Conservation (phyloP, 768 basidiomycete genomes). For the Lactarius deliciosus region DNA sequence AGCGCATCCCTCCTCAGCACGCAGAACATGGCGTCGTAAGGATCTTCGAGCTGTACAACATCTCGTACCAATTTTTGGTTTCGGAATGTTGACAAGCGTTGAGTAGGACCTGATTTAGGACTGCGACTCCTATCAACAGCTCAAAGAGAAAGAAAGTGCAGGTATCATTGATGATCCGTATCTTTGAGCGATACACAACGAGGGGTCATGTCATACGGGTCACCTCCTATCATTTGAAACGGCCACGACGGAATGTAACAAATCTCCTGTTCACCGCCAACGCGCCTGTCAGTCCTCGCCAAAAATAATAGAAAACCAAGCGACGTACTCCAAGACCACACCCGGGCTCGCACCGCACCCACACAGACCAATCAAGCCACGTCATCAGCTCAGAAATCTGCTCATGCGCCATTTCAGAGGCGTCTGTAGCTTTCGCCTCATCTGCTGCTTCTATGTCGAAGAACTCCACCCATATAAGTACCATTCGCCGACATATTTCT, state of each 20-base stretch:
- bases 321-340: constrained; percentile 27
- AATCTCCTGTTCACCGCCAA: constrained; percentile 11
- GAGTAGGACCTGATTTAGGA: no score
- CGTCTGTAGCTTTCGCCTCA: not conserved
- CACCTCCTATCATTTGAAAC: constrained; percentile 5
- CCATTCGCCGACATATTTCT: constrained; percentile 28
- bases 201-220: constrained; percentile 25
- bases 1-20: constrained; percentile 85
- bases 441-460: constrained; percentile 28
- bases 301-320: not conserved
- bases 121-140: no score
- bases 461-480: constrained; percentile 26
- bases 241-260: constrained; percentile 31
- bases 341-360: constrained; percentile 26
- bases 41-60: constrained; percentile 29
- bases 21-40: constrained; percentile 90
- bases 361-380: constrained; percentile 32
- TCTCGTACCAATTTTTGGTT: no score
- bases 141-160: no score
- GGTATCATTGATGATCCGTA: not conserved
- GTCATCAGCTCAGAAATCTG: constrained; percentile 26
- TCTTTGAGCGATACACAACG: constrained; percentile 16
- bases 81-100: no score
- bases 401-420: constrained; percentile 1
- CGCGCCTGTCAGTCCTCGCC: not conserved